A percentile compares a stretch with the other conserved stretches of the same genome.
These are phyloP conservation scores for Penicillium steckii DNA, from an alignment of 495 filamentous ascomycete species.

Conservation along the genomic window DNA sequence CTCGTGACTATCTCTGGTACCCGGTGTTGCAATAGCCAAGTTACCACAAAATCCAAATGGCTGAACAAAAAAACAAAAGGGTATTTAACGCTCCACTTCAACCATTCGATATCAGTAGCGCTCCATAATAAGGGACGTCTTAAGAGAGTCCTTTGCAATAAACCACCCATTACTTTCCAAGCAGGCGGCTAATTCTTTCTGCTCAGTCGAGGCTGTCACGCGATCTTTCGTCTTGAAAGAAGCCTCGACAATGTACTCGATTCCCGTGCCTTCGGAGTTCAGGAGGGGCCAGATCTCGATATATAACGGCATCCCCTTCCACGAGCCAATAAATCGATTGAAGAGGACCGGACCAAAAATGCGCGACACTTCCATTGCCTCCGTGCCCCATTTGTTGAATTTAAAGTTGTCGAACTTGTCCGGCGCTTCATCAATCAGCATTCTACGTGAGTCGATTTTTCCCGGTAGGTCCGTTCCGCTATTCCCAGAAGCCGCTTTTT, in stretches of 20 bases:
- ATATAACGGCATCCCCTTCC: not conserved
- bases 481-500: constrained; percentile 3
- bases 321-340: constrained; percentile 7
- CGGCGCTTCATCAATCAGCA: constrained; percentile 13
- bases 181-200: constrained; percentile 2
- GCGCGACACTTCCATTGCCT: constrained; percentile 3
- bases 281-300: constrained; percentile 6
- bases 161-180: constrained; percentile 8
- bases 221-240: constrained; percentile 11
- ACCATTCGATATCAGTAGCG: constrained; percentile 5
- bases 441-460: constrained; percentile 8
- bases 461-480: constrained; percentile 6
- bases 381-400: constrained; percentile 11
- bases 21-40: too few species aligned
- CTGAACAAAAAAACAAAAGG: too few species aligned
- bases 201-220: constrained; percentile 5
- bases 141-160: constrained; percentile 4
- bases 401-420: constrained; percentile 15
- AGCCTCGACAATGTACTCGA: constrained; percentile 11
- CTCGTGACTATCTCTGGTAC: too few species aligned
- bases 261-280: constrained; percentile 2
- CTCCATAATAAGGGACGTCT: constrained; percentile 5
- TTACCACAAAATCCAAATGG: too few species aligned
- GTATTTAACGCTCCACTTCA: too few species aligned
- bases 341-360: constrained; percentile 12